A percentile compares a stretch with the other conserved stretches of the same genome.
These are phyloP conservation scores for Candida mattraensis DNA, from an alignment of 805 yeast species.

Conservation along the genomic window DNA sequence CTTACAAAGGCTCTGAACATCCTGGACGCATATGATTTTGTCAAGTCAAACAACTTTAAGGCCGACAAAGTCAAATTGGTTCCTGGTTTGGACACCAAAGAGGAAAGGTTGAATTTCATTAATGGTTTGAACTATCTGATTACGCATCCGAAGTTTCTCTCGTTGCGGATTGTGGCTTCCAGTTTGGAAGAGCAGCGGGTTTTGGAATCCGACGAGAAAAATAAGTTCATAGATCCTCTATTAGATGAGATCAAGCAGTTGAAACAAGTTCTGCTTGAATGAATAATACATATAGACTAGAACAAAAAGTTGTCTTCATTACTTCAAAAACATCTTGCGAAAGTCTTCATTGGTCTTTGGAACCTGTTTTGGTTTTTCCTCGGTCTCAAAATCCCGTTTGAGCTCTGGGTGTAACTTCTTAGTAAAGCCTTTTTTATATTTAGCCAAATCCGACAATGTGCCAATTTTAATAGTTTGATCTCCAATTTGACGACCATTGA, in stretches of 20 bases:
- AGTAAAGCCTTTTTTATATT: neutral
- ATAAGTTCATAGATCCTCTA: constrained; percentile 45
- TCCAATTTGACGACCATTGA: constrained; percentile 41
- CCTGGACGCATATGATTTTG: constrained; percentile 52
- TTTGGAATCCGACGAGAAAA: constrained; percentile 46
- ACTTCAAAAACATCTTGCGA: constrained; percentile 33
- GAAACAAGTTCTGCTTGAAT: constrained; percentile 41
- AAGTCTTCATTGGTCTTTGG: constrained; percentile 40
- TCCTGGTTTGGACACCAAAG: constrained; percentile 62
- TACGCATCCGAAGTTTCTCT: constrained; percentile 83
- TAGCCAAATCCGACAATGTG: constrained; percentile 33
- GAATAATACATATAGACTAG: constrained; percentile 2
- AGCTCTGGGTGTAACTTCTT: neutral
- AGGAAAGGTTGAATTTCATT: constrained; percentile 58
- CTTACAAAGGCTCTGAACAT: constrained; percentile 57
- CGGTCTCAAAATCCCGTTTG: constrained; percentile 1
- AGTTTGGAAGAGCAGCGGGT: constrained; percentile 63
- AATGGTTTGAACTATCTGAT: constrained; percentile 68
- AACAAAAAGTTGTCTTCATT: constrained; percentile 1
- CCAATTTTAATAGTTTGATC: constrained; percentile 33
- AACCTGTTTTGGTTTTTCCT: no score
- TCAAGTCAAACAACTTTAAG: constrained; percentile 24
- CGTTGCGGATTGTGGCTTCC: constrained; percentile 64
- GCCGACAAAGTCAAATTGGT: constrained; percentile 29
- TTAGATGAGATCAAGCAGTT: constrained; percentile 53